These are phyloP conservation scores for Fusarium graminum DNA, from an alignment of 2,329 filamentous ascomycete species.

Conservation along the genomic window DNA sequence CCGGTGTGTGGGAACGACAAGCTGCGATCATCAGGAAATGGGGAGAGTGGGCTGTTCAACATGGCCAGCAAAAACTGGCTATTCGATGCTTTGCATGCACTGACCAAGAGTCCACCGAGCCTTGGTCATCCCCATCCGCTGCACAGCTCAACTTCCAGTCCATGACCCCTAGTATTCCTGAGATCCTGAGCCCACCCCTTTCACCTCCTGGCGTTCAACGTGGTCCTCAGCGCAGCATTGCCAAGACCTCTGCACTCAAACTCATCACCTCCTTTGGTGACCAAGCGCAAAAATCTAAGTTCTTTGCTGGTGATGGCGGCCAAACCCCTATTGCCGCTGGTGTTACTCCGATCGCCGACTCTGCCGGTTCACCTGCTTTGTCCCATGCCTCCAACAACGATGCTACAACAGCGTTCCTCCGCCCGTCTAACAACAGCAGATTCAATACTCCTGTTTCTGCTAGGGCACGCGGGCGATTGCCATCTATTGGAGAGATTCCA, in stretches of 20 bases:
- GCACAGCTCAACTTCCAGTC: conserved; percentile 69
- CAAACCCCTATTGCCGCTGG: conserved; percentile 83
- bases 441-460: conserved; percentile 79
- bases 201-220: conserved; percentile 76
- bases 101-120: conserved; percentile 83
- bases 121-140: conserved; percentile 89
- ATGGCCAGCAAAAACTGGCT: conserved; percentile 89
- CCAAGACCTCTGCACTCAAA: conserved; percentile 87
- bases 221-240: conserved; percentile 72
- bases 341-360: conserved; percentile 89
- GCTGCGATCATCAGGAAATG: conserved; percentile 90
- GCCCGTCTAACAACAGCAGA: conserved; percentile 75
- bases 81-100: conserved; percentile 95
- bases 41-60: conserved; percentile 91
- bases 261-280: conserved; percentile 91
- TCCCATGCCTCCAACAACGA: conserved; percentile 63
- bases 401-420: conserved; percentile 74
- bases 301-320: conserved; percentile 70
- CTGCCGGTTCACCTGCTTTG: conserved; percentile 73
- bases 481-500: conserved; percentile 77
- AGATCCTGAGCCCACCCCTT: conserved; percentile 77
- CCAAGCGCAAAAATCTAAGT: conserved; percentile 71
- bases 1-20: conserved; percentile 91
- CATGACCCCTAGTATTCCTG: conserved; percentile 67
- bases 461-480: conserved; percentile 71